Conservation (phyloP, 192 early-diverging fungal species). For the Coemansia furcata region DNA sequence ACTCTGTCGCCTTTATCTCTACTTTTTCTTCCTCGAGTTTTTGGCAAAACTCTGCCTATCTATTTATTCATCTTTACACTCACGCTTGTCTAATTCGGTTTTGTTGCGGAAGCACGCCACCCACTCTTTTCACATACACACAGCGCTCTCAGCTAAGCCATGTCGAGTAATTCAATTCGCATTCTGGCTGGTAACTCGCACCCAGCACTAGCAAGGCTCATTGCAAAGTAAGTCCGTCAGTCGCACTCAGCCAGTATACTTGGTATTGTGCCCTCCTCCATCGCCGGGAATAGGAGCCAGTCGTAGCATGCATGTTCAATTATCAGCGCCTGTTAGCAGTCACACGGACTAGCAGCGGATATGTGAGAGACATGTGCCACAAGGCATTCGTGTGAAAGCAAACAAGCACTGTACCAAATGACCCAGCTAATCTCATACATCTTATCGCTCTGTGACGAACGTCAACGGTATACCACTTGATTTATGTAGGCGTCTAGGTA, state of each 20-base stretch:
- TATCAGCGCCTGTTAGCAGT: not conserved
- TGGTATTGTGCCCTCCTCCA: not conserved
- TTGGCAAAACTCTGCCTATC: not conserved
- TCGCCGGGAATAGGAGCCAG: not conserved
- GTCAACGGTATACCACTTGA: not conserved
- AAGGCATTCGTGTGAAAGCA: not conserved
- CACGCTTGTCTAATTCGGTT: not conserved
- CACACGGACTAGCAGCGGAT: not conserved
- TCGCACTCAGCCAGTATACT: not conserved
- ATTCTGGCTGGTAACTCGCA: slow-evolving; percentile 97
- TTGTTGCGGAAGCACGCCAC: not conserved
- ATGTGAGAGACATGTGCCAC: not conserved
- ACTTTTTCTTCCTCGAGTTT: not conserved
- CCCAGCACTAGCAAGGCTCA: slow-evolving; percentile 83
- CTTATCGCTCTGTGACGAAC: not conserved
- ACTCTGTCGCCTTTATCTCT: slow-evolving; percentile 6
- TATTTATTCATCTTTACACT: not conserved
- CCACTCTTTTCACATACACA: slow-evolving; percentile 1
- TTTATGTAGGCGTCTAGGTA: slow-evolving; percentile 74
- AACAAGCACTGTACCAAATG: not conserved
- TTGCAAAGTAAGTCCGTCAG: slow-evolving; percentile 75
- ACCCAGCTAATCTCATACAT: not conserved
- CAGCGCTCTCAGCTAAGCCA: slow-evolving; percentile 14
- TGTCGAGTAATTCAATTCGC: slow-evolving; percentile 92
- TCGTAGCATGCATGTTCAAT: not conserved